phyloP scores from a whole-genome alignment of 306 rosid species.

The Vigna angularis region DNA sequence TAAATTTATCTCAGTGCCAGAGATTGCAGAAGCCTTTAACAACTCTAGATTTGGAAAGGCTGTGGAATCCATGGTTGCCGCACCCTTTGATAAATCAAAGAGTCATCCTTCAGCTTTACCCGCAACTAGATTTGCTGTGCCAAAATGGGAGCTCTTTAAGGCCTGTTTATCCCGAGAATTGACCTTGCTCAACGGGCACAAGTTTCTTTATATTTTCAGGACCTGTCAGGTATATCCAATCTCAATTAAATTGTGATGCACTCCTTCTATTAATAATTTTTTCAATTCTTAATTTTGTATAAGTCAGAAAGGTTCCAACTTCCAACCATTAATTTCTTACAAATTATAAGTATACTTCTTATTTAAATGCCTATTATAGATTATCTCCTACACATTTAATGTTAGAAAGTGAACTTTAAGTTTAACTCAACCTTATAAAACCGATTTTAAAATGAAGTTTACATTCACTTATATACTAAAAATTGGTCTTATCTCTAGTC shows the following conservation, averaged over 20 bases:
- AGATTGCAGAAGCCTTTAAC: slow-evolving; percentile 75
- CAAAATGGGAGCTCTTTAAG: slow-evolving; percentile 66
- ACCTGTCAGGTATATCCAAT: slow-evolving; percentile 70
- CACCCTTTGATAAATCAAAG: slow-evolving; percentile 64
- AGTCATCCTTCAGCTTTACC: slow-evolving; percentile 74
- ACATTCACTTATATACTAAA: too few relatives aligned
- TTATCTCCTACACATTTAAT: background rate
- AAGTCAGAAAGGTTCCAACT: background rate
- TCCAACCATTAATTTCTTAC: slow-evolving; percentile 9
- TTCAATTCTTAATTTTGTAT: background rate
- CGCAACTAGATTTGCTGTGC: slow-evolving; percentile 54
- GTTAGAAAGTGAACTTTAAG: too few relatives aligned
- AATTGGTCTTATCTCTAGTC: too few relatives aligned
- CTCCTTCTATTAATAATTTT: background rate
- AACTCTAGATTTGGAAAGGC: slow-evolving; percentile 64
- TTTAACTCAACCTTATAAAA: too few relatives aligned
- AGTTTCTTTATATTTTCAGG: slow-evolving; percentile 82
- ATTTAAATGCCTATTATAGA: background rate
- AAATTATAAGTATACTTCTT: background rate
- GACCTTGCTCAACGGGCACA: slow-evolving; percentile 60
- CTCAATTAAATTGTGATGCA: background rate
- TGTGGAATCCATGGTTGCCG: slow-evolving; percentile 44
- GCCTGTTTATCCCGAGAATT: slow-evolving; percentile 77
- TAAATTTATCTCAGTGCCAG: slow-evolving; percentile 57
- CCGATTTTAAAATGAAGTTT: too few relatives aligned